phyloP scores from a whole-genome alignment of 2,329 filamentous ascomycete species.

The Grosmannia clavigera region DNA sequence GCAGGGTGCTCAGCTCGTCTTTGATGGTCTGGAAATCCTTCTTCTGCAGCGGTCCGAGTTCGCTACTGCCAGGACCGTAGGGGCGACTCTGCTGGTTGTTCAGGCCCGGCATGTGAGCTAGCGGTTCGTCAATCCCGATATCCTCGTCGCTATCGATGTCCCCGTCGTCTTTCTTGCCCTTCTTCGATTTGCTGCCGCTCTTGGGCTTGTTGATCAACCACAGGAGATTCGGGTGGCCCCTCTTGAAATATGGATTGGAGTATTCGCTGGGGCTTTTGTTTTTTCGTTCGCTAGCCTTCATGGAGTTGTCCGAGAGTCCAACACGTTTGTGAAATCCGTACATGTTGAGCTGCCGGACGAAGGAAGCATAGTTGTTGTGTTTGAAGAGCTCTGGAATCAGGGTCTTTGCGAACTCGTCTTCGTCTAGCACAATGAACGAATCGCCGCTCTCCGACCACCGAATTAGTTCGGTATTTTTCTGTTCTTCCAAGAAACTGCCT shows the following conservation, averaged over 20 bases:
- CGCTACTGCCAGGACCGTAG: conserved; percentile 17
- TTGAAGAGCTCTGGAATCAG: conserved; percentile 97
- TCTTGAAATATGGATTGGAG: conserved; percentile 90
- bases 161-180: conserved; percentile 48
- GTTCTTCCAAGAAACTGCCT: conserved; percentile 77
- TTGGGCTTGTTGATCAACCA: conserved; percentile 97
- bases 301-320: conserved; percentile 88
- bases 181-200: conserved; percentile 48
- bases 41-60: conserved; percentile 40
- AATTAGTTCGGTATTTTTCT: conserved; percentile 87
- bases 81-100: conserved; percentile 12
- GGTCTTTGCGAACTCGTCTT: conserved; percentile 96
- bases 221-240: conserved; percentile 79
- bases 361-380: conserved; percentile 96
- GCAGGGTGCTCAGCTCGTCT: conserved; percentile 68
- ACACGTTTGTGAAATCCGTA: conserved; percentile 97
- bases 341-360: conserved; percentile 91
- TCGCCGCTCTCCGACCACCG: conserved; percentile 95
- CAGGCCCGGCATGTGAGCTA: conserved; percentile 9
- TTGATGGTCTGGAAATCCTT: conserved; percentile 70
- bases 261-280: conserved; percentile 98
- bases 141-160: conserved; percentile 67
- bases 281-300: conserved; percentile 93
- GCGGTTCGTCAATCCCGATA: conserved; percentile 37
- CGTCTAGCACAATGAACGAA: conserved; percentile 91